Evolutionary conservation across 2,329 filamentous ascomycete genomes (phyloP).

Genomic region (Biscogniauxia sp.): DNA sequence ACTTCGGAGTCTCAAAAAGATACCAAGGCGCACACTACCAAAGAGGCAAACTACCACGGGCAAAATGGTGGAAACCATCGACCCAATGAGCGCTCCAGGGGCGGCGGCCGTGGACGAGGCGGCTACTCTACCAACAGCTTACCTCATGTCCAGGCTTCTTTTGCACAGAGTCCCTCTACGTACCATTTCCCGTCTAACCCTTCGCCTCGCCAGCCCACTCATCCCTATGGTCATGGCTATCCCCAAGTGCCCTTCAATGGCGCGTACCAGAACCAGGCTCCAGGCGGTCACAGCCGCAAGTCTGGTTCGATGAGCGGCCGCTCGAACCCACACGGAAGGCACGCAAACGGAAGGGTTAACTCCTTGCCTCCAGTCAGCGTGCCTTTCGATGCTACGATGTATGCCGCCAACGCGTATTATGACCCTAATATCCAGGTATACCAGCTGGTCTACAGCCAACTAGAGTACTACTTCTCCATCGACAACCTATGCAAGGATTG

Average conservation of each 20-base stretch:
- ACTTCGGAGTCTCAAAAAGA: slow-evolving; percentile 22
- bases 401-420: slow-evolving; percentile 56
- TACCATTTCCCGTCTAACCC: slow-evolving; percentile 20
- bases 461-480: slow-evolving; percentile 96
- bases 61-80: slow-evolving; percentile 26
- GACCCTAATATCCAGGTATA: slow-evolving; percentile 46
- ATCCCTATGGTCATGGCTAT: slow-evolving; percentile 20
- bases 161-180: slow-evolving; percentile 12
- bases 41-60: slow-evolving; percentile 21
- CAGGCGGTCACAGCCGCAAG: slow-evolving; percentile 21
- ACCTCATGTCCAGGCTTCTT: slow-evolving; percentile 23
- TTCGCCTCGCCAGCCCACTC: slow-evolving; percentile 15
- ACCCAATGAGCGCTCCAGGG: slow-evolving; percentile 41
- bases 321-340: slow-evolving; percentile 16
- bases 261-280: slow-evolving; percentile 22
- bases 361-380: slow-evolving; percentile 46
- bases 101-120: slow-evolving; percentile 45
- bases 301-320: slow-evolving; percentile 24
- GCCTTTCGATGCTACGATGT: slow-evolving; percentile 56
- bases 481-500: slow-evolving; percentile 94
- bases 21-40: slow-evolving; percentile 14
- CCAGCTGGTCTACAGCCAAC: slow-evolving; percentile 43
- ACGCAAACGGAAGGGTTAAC: slow-evolving; percentile 18
- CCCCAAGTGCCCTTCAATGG: slow-evolving; percentile 23
- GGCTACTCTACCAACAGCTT: slow-evolving; percentile 32